These are phyloP conservation scores for Psilocybe cubensis DNA, from an alignment of 768 basidiomycete species.

Conservation along the genomic window DNA sequence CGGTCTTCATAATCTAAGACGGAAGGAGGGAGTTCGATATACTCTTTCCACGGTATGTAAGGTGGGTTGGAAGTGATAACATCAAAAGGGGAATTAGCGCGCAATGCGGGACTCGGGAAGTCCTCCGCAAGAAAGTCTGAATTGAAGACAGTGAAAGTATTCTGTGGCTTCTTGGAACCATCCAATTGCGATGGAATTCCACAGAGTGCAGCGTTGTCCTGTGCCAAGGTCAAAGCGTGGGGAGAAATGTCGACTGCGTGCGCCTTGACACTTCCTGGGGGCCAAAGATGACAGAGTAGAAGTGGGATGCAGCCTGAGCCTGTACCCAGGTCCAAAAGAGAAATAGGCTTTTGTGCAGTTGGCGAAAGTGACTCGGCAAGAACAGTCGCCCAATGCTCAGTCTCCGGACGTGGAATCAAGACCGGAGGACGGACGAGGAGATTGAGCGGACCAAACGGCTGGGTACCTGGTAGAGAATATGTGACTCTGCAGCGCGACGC, in stretches of 20 bases:
- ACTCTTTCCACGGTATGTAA: constrained; percentile 77
- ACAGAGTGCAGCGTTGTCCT: constrained; percentile 50
- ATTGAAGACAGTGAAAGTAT: constrained; percentile 43
- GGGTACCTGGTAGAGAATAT: constrained; percentile 54
- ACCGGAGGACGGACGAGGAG: constrained; percentile 77
- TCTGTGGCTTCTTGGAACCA: constrained; percentile 26
- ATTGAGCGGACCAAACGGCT: constrained; percentile 86
- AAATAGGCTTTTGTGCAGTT: constrained; percentile 34
- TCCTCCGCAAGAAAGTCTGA: constrained; percentile 50
- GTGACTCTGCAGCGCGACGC: constrained; percentile 13
- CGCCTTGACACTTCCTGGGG: constrained; percentile 54
- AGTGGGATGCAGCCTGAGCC: constrained; percentile 93
- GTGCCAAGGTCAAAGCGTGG: constrained; percentile 56
- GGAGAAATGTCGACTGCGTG: constrained; percentile 71
- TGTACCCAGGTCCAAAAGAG: constrained; percentile 88
- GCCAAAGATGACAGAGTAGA: constrained; percentile 71
- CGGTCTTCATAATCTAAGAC: constrained; percentile 84
- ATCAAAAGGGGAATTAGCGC: constrained; percentile 60
- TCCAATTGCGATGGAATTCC: constrained; percentile 34
- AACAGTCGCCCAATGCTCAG: constrained; percentile 78
- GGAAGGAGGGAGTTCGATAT: constrained; percentile 60
- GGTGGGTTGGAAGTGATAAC: constrained; percentile 86
- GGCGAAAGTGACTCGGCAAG: constrained; percentile 55
- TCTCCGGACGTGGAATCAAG: constrained; percentile 95
- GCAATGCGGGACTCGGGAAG: constrained; percentile 36